Percentiles rank a stretch among this genome's conserved stretches.
These are phyloP conservation scores for Trichoderma sp. DNA, from an alignment of 2,329 filamentous ascomycete species.

Conservation along the genomic window DNA sequence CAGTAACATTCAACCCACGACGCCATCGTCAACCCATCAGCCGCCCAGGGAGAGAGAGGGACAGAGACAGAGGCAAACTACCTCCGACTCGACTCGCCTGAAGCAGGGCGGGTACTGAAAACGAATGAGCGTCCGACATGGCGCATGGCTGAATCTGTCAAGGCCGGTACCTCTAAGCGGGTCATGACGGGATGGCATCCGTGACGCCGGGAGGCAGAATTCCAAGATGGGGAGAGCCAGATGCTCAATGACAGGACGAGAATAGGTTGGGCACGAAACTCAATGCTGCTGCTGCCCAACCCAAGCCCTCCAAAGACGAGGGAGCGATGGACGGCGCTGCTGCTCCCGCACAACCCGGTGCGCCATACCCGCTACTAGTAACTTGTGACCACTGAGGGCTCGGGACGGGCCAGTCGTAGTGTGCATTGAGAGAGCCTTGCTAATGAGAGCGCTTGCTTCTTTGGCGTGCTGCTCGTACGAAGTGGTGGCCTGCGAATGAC, in stretches of 20 bases:
- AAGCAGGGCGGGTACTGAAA: conserved; percentile 16
- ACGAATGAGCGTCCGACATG: conserved; percentile 1
- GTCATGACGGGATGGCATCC: conserved; percentile 15
- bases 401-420: conserved; percentile 15
- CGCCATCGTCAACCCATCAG: conserved; percentile 18
- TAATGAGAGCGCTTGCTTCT: conserved; percentile 12
- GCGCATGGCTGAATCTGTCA: not conserved
- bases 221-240: not conserved
- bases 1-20: conserved; percentile 16
- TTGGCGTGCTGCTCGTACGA: conserved; percentile 5
- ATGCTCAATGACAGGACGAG: conserved; percentile 13
- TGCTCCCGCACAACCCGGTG: conserved; percentile 19
- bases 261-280: conserved; percentile 24
- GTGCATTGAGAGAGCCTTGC: conserved; percentile 1
- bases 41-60: not conserved
- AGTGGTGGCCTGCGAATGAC: conserved; percentile 7
- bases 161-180: conserved; percentile 2
- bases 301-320: not conserved
- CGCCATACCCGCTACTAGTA: conserved; percentile 19
- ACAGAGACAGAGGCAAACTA: not conserved
- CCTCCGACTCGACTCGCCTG: not conserved
- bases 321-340: conserved; percentile 2
- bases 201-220: conserved; percentile 12
- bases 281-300: conserved; percentile 20
- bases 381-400: conserved; percentile 19